phyloP scores from a whole-genome alignment of 228 moss, liverwort and hornwort species.

The Sphagnum magellanicum region DNA sequence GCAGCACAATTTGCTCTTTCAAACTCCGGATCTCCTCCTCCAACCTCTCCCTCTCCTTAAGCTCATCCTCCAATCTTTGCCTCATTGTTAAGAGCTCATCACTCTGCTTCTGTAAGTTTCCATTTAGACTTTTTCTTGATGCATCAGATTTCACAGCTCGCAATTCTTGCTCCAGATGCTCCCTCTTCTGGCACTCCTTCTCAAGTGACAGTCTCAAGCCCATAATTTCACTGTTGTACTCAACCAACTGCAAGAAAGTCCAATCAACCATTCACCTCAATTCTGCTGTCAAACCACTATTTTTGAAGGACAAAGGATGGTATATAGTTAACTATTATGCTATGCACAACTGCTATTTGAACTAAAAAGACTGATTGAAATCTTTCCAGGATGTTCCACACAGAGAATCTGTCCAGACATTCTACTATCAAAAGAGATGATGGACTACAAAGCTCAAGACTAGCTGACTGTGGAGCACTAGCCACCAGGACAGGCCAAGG shows the following conservation, averaged over 20 bases:
- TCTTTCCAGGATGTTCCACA: not conserved
- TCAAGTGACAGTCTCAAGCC: constrained; percentile 35
- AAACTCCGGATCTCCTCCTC: constrained; percentile 66
- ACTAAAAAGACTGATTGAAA: not conserved
- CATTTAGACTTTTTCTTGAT: constrained; percentile 37
- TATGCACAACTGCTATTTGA: not conserved
- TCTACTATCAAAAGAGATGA: no score
- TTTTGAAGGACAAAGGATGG: no score
- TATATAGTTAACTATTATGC: no score
- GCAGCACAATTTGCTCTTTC: constrained; percentile 33
- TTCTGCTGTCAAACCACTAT: no score
- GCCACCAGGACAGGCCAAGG: no score
- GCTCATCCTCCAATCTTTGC: constrained; percentile 72
- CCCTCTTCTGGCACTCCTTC: constrained; percentile 39
- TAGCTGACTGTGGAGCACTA: no score
- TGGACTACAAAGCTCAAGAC: no score
- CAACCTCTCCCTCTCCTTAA: constrained; percentile 61
- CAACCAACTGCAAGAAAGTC: constrained; percentile 22
- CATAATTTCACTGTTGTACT: constrained; percentile 33
- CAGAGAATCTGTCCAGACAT: not conserved
- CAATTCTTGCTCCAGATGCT: constrained; percentile 66
- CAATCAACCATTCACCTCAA: not conserved
- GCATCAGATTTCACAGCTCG: constrained; percentile 17
- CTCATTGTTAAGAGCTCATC: constrained; percentile 61
- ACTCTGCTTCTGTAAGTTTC: constrained; percentile 48